Conservation (phyloP, 306 rosid species). For the Abrus pulchellus region DNA sequence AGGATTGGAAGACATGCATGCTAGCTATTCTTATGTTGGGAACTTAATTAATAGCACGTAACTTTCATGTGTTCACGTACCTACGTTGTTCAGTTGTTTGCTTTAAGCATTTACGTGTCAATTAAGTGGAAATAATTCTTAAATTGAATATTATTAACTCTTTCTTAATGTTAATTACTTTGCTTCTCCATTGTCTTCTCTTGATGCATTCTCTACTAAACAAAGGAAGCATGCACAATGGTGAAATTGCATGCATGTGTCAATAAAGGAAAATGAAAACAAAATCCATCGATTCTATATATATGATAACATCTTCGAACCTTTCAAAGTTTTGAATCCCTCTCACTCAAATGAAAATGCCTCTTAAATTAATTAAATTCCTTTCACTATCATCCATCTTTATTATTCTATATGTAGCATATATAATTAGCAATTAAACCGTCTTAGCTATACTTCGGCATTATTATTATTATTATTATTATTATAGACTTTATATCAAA, state of each 20-base stretch:
- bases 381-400: too few species aligned
- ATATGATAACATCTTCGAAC: not conserved
- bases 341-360: too few species aligned
- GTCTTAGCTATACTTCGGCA: too few species aligned
- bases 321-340: too few species aligned
- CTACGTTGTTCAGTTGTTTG: not conserved
- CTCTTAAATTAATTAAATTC: too few species aligned
- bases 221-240: too few species aligned
- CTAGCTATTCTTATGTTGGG: not conserved
- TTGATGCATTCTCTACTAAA: not conserved
- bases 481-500: too few species aligned
- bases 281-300: not conserved
- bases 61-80: constrained; percentile 15
- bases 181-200: not conserved
- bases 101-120: constrained; percentile 9
- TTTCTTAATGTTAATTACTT: not conserved
- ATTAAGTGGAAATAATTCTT: constrained; percentile 23
- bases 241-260: constrained; percentile 8
- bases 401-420: too few species aligned
- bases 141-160: constrained; percentile 3
- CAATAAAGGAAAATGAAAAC: not conserved
- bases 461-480: too few species aligned
- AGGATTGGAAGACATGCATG: constrained; percentile 21
- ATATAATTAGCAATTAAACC: too few species aligned
- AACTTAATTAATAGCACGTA: constrained; percentile 30